These are phyloP conservation scores for Malus asiatica DNA, from an alignment of 306 rosid species.

Conservation along the genomic window DNA sequence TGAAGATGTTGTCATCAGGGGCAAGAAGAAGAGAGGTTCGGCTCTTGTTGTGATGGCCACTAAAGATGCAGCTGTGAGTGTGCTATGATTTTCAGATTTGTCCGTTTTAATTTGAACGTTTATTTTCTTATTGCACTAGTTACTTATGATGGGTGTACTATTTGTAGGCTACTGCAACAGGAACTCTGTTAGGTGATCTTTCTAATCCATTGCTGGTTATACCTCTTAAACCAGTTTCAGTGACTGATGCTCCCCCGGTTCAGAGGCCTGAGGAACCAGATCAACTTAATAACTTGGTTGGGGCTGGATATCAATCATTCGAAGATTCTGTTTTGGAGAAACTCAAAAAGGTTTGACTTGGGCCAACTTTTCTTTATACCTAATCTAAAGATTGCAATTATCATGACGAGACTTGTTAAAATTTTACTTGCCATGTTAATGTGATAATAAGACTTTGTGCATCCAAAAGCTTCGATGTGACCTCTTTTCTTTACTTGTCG, in stretches of 20 bases:
- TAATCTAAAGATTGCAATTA: background rate
- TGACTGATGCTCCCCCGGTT: slow-evolving; percentile 31
- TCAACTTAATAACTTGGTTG: slow-evolving; percentile 44
- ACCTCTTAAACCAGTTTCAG: slow-evolving; percentile 57
- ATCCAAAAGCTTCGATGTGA: no score
- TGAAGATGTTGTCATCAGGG: slow-evolving; percentile 84
- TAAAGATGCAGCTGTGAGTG: slow-evolving; percentile 81
- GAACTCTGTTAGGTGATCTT: slow-evolving; percentile 59
- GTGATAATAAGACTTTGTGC: no score
- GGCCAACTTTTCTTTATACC: background rate
- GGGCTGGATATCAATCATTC: slow-evolving; percentile 70
- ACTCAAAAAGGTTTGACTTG: slow-evolving; percentile 59
- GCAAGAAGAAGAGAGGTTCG: slow-evolving; percentile 69
- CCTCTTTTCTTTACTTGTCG: background rate
- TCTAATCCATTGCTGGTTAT: slow-evolving; percentile 73
- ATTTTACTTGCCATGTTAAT: background rate
- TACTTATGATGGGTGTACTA: slow-evolving; percentile 11
- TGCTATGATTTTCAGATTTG: background rate
- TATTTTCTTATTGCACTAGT: background rate
- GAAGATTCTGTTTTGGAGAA: slow-evolving; percentile 78
- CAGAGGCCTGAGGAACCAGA: slow-evolving; percentile 40
- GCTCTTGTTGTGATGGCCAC: slow-evolving; percentile 80
- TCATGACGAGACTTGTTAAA: background rate
- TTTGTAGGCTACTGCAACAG: slow-evolving; percentile 57
- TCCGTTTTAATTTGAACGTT: background rate